Base-by-base conservation (phyloP, 73 alveolate species). In the Uronychia setigera region DNA sequence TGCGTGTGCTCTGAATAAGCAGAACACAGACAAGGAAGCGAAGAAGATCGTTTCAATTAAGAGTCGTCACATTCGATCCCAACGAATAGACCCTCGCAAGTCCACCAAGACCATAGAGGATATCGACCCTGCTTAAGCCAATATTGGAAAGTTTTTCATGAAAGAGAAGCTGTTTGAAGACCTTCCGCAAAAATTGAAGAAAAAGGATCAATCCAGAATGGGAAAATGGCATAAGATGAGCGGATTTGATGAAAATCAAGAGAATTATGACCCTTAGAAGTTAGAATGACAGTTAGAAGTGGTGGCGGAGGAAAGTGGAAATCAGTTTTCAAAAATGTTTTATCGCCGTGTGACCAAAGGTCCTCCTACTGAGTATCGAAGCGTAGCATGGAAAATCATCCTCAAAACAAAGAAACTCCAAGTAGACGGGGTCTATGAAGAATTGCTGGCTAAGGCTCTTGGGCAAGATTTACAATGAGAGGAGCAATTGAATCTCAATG, bases 291-390 rank as follows among this genome's bases (percentile, higher is more conserved):
- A 5, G n/a, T 19, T 46, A 5, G 67, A 46, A 19, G n/a, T 35
- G 57, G 29, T 58, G 35, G 33, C 75, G 57, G 79, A 33, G 84
- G 28, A 80, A 79, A 46, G 75, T 34, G 29, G 92, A 78, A 58
- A 26, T 84, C 19, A 30, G 81, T 35, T 86, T 77, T 90, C 91
- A 11, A 30, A 91, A 30, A 33, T 60, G 57, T 86, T 91, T 59
- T 74, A 35, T 0, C 27, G 60, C 27, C 60, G 96, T 60, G 33
- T 91, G 9, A 59, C 93, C 60, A 92, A 92, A 77, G 97, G 97
- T 0, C 95, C 95, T 29, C 97, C 97, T 0, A 74, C 93, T 0
- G 86, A 92, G 57, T 92, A 85, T 86, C 79, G 97, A 77, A 85
- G 95, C 92, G 82, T 81, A 0, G 94, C 97, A 29, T 92, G 97